Base-by-base conservation (phyloP, 2,329 filamentous ascomycete species). In the Trichophyton equinum region DNA sequence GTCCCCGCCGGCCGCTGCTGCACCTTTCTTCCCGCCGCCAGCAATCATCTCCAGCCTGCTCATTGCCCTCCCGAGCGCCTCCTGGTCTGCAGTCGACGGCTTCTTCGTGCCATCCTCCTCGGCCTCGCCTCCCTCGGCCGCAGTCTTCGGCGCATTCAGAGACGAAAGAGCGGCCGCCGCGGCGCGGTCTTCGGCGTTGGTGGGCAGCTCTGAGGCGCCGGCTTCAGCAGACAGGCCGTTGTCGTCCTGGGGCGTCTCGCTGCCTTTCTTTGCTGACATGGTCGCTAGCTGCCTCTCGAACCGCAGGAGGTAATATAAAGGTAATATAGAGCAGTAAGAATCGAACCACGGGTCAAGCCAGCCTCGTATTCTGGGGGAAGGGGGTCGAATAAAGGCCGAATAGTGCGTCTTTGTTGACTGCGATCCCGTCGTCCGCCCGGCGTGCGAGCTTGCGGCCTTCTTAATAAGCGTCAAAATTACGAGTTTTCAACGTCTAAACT, bases 41-140 rank as follows among this genome's bases (percentile, higher is more conserved):
- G 72, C 70, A 4, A 71, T 70, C 61, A 77, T 75, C 63, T 79
- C 77, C n/a, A 80, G 65, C 40, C 76, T 70, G 60, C 72, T 77
- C 73, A 80, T 79, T 2, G 78, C 78, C 64, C 76, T 77, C 0
- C 75, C 76, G n/a, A 80, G 66, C 0, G 77, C 77, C 65, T 79
- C 77, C 62, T 79, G 77, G 42, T 78, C 75, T 0, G 72, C 72
- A 13, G 67, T 67, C 0, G 72, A 70, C 1, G 73, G 70, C 13
- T 68, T 68, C 57, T 72, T 69, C 1, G 67, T 57, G n/a, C 67
- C 64, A n/a, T 60, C 44, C 3, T 65, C 58, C 5, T 40, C 59
- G 9, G 63, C 62, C 47, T 70, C 70, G 11, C 67, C 65, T 27
- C 68, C 66, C 5, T 67, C 70, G 58, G 75, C 72, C 56, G 72